Conservation (phyloP, 768 basidiomycete genomes). For the Vishniacozyma victoriae region DNA sequence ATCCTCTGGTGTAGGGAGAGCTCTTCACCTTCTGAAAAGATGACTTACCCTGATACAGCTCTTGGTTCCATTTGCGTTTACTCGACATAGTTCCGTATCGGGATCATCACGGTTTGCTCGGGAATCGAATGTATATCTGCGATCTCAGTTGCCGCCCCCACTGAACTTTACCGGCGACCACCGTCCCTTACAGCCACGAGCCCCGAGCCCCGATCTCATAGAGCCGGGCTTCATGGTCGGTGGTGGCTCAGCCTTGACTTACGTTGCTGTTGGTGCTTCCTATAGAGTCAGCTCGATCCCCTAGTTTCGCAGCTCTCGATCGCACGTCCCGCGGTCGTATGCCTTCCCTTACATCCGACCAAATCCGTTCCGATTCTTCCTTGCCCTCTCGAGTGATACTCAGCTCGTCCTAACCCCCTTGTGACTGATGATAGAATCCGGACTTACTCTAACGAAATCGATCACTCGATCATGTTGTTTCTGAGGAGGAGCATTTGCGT, state of each 20-base stretch:
- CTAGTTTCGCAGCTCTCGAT: background rate
- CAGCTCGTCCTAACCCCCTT: background rate
- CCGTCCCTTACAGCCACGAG: too few species aligned
- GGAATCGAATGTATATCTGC: conserved; percentile 40
- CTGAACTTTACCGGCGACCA: too few species aligned
- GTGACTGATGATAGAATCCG: background rate
- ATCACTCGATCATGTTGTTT: conserved; percentile 32
- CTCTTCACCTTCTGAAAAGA: background rate
- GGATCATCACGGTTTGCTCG: conserved; percentile 18
- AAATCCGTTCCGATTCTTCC: too few species aligned
- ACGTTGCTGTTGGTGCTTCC: conserved; percentile 37
- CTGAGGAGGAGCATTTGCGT: conserved; percentile 32
- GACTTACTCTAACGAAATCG: conserved; percentile 36
- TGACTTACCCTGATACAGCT: conserved; percentile 41
- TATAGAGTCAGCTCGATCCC: conserved; percentile 1
- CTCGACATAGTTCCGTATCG: conserved; percentile 33
- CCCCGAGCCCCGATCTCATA: background rate
- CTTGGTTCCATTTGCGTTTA: conserved; percentile 27
- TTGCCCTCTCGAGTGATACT: too few species aligned
- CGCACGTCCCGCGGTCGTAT: background rate
- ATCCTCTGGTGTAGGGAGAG: background rate
- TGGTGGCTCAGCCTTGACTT: background rate
- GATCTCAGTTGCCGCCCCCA: background rate
- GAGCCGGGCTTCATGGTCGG: background rate
- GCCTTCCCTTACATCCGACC: too few species aligned